Evolutionary conservation across 768 basidiomycete species (phyloP), one percentile per base, ranked within the genome.

Genomic region (Thelephora aurantiotincta): DNA sequence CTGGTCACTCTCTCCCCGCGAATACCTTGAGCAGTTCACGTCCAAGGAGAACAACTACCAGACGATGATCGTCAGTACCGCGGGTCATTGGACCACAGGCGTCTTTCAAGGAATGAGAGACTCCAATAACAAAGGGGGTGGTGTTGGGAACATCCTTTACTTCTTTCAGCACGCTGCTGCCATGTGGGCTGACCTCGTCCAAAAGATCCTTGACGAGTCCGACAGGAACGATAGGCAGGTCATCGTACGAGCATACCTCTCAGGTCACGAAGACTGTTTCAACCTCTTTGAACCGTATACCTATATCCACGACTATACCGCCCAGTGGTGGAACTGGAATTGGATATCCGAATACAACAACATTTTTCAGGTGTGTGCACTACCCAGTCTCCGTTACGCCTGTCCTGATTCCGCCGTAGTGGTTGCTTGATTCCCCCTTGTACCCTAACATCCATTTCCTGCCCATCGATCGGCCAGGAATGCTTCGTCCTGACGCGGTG

Each of bases 251-350:
- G 70, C 78, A 6, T 82, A 82, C 52, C 56, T 78, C 3, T 75
- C 77, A 2, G 81, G 81, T 3, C 78, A 82, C 52, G 79, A 82
- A 49, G 68, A 77, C 47, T 82, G 81, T 51, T 78, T 77, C 51
- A 52, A 67, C n/a, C 52, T 58, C 45, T 59, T 61, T 18, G 48
- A 65, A 50, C 75, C 77, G n/a, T 73, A 69, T 71, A 57, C 48
- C 33, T 63, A 65, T 50, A 65, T 75, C 16, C 52, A 63, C 50
- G 70, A 71, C 2, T 71, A 66, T 48, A 49, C 52, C 35, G 67
- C 67, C 64, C 64, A 67, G 26, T 77, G 71, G 70, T 82, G 74
- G 56, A 82, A 83, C 55, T 82, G 81, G 81, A 71, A 66, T 0
- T 68, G 71, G 61, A 80, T 83, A 43, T 57, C 64, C 58, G 66